Evolutionary conservation across 2,329 filamentous ascomycete genomes (phyloP).

Genomic region (Teratosphaeria viscida): DNA sequence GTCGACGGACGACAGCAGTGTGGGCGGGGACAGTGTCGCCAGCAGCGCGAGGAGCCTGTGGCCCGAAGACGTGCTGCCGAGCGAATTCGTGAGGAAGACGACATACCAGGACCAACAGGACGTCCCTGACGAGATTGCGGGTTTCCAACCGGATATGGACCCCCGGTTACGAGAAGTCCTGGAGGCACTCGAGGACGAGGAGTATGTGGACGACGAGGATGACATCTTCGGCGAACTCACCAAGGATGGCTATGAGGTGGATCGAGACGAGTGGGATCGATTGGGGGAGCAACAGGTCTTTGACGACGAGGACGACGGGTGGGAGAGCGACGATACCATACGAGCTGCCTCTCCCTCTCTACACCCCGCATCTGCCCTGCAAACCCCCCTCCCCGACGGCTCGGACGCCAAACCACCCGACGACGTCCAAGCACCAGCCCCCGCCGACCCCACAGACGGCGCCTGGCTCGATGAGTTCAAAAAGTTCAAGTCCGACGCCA

Average conservation of each 20-base stretch:
- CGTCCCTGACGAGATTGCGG: constrained; percentile 79
- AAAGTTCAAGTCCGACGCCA: constrained; percentile 62
- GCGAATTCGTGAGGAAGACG: constrained; percentile 63
- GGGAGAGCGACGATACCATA: constrained; percentile 90
- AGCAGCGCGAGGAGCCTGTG: constrained; percentile 39
- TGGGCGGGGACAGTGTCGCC: constrained; percentile 33
- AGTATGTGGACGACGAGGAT: constrained; percentile 69
- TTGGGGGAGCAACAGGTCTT: constrained; percentile 25
- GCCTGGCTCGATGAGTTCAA: constrained; percentile 90
- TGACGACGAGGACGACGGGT: constrained; percentile 61
- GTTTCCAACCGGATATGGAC: constrained; percentile 98
- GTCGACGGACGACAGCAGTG: constrained; percentile 36
- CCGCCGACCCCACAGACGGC: constrained; percentile 43
- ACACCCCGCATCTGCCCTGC: constrained; percentile 21
- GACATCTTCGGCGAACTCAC: constrained; percentile 71
- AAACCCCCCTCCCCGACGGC: constrained; percentile 41
- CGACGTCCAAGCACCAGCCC: constrained; percentile 24
- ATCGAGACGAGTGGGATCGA: constrained; percentile 68
- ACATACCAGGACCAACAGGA: constrained; percentile 92
- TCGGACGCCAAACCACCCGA: constrained; percentile 18
- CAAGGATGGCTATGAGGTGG: constrained; percentile 59
- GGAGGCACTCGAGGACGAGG: constrained; percentile 90
- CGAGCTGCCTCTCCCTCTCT: constrained; percentile 39
- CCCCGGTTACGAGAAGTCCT: constrained; percentile 80
- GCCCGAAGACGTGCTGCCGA: constrained; percentile 65